Base-by-base conservation (phyloP, 2,329 filamentous ascomycete genomes). In the Cercospora janseana region DNA sequence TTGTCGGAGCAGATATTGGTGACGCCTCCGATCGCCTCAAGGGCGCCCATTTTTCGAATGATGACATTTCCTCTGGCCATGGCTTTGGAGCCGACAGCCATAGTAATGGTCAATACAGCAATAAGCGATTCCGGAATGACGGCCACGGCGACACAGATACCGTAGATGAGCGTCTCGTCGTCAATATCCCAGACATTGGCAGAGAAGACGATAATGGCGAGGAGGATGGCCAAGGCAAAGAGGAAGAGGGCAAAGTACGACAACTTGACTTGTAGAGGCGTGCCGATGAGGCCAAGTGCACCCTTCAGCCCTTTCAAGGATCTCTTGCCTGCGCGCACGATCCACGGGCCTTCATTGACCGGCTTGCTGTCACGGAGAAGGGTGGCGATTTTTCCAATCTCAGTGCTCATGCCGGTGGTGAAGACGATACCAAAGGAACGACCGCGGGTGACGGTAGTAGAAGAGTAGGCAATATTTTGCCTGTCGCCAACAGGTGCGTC, bases 181-280 rank as follows among this genome's bases (percentile, higher is more conserved):
- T 69, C 69, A 34, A 66, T 62, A 13, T 66, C 62, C 60, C 60
- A 66, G 1, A 74, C 58, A 65, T 84, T 86, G 50, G 82, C 79
- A 4, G 75, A 83, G 45, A 86, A 78, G 32, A 86, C 83, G 59
- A 87, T 80, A 59, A 87, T 78, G 6, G 83, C 83, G 48, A 83
- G 83, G 10, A 87, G 60, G 9, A 87, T 78, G 3, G 84, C 90
- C 37, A 89, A 78, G 28, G 76, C 83, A 62, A 94, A 93, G 1
- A 95, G 79, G 5, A 88, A 67, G 34, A 93, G 82, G 15, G 89
- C 88, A 63, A 95, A 85, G 69, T 90, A 91, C 73, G 86, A 88
- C 45, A 95, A 76, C 63, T 88, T 91, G 58, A 86, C 83, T 71
- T 93, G 88, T 32, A 95, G 75, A 0, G 89, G 89, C 1, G 89